Evolutionary conservation across 225 moss, liverwort and hornwort species (phyloP), one percentile per base, ranked within the genome.

Genomic region (Asterella californica): DNA sequence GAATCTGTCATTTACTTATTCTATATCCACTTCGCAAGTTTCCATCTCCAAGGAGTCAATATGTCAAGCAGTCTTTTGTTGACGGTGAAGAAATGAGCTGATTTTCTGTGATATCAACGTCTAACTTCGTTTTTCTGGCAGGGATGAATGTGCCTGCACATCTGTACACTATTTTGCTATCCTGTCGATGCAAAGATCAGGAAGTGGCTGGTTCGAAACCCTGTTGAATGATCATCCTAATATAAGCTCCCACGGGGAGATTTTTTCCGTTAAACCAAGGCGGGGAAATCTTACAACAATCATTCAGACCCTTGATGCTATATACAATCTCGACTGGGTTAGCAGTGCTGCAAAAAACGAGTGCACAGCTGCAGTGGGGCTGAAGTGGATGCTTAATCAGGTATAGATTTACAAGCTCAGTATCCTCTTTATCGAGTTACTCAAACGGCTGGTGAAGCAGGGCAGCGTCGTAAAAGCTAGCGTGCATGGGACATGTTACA

Each of bases 361-460:
- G 52, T 90, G 90, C 75, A 90, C 89, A 53, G 66, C 89, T 70
- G 90, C 90, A 15, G 89, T 90, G 36, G 90, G 90, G 62, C 87
- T 89, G 60, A 90, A 90, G 80, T 90, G 90, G 90, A 90, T 90
- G 90, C 85, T 89, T 36, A 90, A 90, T 87, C 90, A 90, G 90
- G 90, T 89, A 83, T 6, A 18, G 37, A 33, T 0, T 34, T 27
- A 29, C 63, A n/a, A n/a, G n/a, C n/a, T n/a, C n/a, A n/a, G n/a
- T n/a, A n/a, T n/a, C n/a, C n/a, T n/a, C n/a, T n/a, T n/a, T n/a
- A n/a, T n/a, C n/a, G n/a, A n/a, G n/a, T n/a, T n/a, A n/a, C n/a
- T n/a, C n/a, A n/a, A n/a, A n/a, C n/a, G n/a, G n/a, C n/a, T n/a
- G n/a, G n/a, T n/a, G n/a, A n/a, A n/a, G n/a, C n/a, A n/a, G n/a